These are phyloP conservation scores for Solioccasus polychromus DNA, from an alignment of 768 basidiomycete species.

Conservation along the genomic window DNA sequence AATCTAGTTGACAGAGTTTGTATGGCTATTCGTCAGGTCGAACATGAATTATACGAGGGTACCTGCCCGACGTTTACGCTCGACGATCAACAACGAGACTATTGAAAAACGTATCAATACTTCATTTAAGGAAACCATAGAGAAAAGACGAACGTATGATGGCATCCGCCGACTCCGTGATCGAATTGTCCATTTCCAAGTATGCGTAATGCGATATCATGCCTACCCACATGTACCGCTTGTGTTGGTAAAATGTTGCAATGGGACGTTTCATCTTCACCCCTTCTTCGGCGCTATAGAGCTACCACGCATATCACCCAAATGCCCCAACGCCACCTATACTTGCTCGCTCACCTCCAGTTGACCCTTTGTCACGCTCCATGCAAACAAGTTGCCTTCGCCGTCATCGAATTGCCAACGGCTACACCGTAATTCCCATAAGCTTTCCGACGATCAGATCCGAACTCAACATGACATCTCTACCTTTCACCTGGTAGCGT, in stretches of 20 bases:
- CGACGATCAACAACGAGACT: conserved; percentile 35
- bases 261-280: conserved; percentile 27
- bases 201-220: conserved; percentile 36
- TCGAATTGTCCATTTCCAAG: conserved; percentile 34
- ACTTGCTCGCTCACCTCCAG: conserved; percentile 10
- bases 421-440: conserved; percentile 7
- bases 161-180: conserved; percentile 33
- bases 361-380: conserved; percentile 9
- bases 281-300: conserved; percentile 27
- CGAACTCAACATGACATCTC: not conserved
- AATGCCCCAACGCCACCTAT: not conserved
- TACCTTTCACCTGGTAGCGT: conserved; percentile 14
- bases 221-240: conserved; percentile 33
- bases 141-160: conserved; percentile 31
- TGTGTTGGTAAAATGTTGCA: conserved; percentile 34
- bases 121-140: not conserved
- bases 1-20: conserved; percentile 14
- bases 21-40: not conserved
- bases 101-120: not conserved
- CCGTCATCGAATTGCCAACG: conserved; percentile 25
- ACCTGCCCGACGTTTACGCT: conserved; percentile 24
- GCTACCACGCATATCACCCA: conserved; percentile 15
- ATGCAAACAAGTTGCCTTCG: conserved; percentile 21
- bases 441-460: not conserved
- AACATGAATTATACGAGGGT: conserved; percentile 8